These are phyloP conservation scores for Dalbergia cochinchinensis DNA, from an alignment of 306 rosid genomes.

Conservation along the genomic window DNA sequence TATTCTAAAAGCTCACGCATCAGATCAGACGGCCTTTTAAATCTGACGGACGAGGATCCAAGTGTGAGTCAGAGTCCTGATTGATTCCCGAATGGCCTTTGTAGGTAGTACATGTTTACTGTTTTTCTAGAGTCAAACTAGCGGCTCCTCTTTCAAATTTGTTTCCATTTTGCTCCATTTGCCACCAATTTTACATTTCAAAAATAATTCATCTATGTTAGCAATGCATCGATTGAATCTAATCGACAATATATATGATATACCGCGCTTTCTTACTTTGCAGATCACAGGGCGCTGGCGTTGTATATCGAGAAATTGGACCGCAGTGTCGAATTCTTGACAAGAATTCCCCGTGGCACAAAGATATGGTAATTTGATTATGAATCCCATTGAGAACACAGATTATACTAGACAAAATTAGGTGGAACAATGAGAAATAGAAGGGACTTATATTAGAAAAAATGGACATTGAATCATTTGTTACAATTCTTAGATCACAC, in stretches of 20 bases:
- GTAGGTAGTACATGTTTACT: neutral
- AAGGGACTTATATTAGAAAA: slow-evolving; percentile 46
- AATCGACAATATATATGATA: neutral
- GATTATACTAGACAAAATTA: too few species aligned
- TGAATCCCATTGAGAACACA: too few species aligned
- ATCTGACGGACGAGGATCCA: slow-evolving; percentile 17
- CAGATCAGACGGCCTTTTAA: neutral
- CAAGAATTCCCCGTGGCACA: too few species aligned
- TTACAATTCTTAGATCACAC: slow-evolving; percentile 60
- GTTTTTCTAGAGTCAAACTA: slow-evolving; percentile 41
- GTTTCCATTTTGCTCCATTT: slow-evolving; percentile 24
- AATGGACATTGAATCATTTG: slow-evolving; percentile 58
- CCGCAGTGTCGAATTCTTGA: neutral
- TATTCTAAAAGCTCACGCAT: too few species aligned
- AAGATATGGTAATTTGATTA: too few species aligned
- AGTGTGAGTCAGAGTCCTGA: slow-evolving; percentile 21
- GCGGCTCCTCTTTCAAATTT: slow-evolving; percentile 64
- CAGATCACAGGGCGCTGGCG: neutral
- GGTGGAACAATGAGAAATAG: neutral
- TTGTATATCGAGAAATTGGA: neutral
- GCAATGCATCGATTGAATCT: neutral
- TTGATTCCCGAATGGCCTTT: slow-evolving; percentile 20
- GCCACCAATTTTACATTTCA: neutral
- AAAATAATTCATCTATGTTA: neutral
- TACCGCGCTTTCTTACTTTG: neutral